Evolutionary conservation across 2,329 filamentous ascomycete species (phyloP).

Genomic region (Verticillium zaregamsianum): DNA sequence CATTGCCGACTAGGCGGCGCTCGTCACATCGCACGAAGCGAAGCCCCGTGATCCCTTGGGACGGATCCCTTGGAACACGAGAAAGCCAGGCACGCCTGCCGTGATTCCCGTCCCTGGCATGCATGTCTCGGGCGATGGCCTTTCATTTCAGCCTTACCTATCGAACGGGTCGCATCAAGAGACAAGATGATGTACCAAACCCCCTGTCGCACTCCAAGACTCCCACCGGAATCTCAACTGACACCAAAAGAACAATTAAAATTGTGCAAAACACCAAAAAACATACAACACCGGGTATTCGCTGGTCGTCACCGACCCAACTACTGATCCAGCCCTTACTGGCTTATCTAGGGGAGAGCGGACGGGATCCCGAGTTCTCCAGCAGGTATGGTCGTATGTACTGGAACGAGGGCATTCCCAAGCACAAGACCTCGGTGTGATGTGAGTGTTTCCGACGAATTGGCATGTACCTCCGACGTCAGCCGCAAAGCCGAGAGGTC

Average conservation of each 20-base stretch:
- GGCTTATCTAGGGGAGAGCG: neutral
- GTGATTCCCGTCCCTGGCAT: neutral
- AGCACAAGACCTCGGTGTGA: too few relatives aligned
- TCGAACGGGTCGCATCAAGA: neutral
- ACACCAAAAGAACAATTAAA: neutral
- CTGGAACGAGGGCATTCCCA: neutral
- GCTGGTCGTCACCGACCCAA: neutral
- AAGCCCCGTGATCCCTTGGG: too few relatives aligned
- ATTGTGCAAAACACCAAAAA: neutral
- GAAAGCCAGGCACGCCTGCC: neutral
- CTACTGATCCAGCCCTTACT: neutral
- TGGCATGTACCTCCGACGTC: neutral
- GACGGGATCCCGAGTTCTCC: neutral
- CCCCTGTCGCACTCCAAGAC: neutral
- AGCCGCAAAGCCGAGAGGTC: neutral
- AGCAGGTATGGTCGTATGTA: neutral
- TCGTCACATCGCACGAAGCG: too few relatives aligned
- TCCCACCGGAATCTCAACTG: neutral
- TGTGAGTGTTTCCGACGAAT: too few relatives aligned
- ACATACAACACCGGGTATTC: neutral
- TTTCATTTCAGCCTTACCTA: neutral
- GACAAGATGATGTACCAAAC: neutral
- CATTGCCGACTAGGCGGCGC: too few relatives aligned
- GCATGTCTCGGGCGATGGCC: neutral
- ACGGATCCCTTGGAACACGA: too few relatives aligned